Conservation (phyloP, 495 filamentous ascomycete species). For the Aspergillus avenaceus region DNA sequence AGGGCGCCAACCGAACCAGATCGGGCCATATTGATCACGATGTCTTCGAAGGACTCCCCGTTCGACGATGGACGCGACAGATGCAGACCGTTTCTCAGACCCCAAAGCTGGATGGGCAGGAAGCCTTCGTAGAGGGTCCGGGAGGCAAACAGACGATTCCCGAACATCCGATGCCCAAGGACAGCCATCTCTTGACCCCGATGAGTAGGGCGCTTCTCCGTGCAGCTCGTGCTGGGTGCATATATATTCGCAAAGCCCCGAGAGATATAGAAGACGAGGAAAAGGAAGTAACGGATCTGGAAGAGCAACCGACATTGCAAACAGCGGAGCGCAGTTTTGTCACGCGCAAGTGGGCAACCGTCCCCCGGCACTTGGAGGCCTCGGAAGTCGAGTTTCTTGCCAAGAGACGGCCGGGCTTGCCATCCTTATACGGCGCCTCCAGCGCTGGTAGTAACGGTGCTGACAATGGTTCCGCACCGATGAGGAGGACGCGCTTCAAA, state of each 20-base stretch:
- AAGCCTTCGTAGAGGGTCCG: slow-evolving; percentile 51
- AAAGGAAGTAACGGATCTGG: slow-evolving; percentile 45
- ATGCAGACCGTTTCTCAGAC: slow-evolving; percentile 66
- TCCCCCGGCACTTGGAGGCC: slow-evolving; percentile 72
- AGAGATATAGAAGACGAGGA: slow-evolving; percentile 46
- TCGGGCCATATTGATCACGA: slow-evolving; percentile 86
- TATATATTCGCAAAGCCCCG: slow-evolving; percentile 50
- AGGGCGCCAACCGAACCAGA: slow-evolving; percentile 64
- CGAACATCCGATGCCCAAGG: slow-evolving; percentile 76
- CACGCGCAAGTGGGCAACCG: slow-evolving; percentile 71
- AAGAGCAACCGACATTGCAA: slow-evolving; percentile 30
- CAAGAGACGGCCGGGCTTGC: slow-evolving; percentile 76
- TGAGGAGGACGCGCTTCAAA: slow-evolving; percentile 74
- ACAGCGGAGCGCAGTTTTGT: slow-evolving; percentile 56
- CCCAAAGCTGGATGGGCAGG: slow-evolving; percentile 48
- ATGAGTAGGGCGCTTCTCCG: slow-evolving; percentile 82
- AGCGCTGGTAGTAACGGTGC: slow-evolving; percentile 41
- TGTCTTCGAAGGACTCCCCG: slow-evolving; percentile 89
- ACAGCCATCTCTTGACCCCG: slow-evolving; percentile 72
- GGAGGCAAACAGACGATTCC: slow-evolving; percentile 44
- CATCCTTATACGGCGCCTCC: slow-evolving; percentile 46
- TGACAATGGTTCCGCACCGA: slow-evolving; percentile 35
- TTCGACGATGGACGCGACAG: slow-evolving; percentile 83
- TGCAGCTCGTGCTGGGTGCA: slow-evolving; percentile 68
- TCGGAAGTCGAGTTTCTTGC: slow-evolving; percentile 78